These are phyloP conservation scores for Melanogaster broomeanus DNA, from an alignment of 768 basidiomycete species.

Conservation along the genomic window DNA sequence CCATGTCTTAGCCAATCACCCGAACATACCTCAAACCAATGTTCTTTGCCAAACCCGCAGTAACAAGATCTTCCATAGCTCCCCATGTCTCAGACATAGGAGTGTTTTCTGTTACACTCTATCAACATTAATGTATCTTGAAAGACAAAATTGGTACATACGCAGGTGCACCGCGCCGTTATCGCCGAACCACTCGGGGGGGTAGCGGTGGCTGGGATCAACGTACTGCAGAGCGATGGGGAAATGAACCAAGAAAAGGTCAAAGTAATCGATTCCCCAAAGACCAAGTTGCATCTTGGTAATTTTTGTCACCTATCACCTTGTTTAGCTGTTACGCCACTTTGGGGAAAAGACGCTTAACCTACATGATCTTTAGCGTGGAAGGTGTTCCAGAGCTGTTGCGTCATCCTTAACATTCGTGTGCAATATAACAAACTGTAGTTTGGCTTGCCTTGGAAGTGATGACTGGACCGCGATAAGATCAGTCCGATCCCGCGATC, in stretches of 20 bases:
- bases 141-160: slow-evolving; percentile 31
- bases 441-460: slow-evolving; percentile 66
- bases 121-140: neutral
- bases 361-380: slow-evolving; percentile 77
- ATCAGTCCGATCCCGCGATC: slow-evolving; percentile 2
- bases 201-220: slow-evolving; percentile 72
- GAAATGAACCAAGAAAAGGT: slow-evolving; percentile 84
- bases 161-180: slow-evolving; percentile 68
- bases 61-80: slow-evolving; percentile 79
- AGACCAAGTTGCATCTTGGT: slow-evolving; percentile 66
- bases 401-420: slow-evolving; percentile 5
- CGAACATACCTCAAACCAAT: slow-evolving; percentile 69
- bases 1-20: neutral
- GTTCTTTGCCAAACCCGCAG: slow-evolving; percentile 69
- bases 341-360: neutral
- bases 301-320: slow-evolving; percentile 51
- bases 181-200: slow-evolving; percentile 81
- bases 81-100: slow-evolving; percentile 83
- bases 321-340: neutral
- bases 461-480: slow-evolving; percentile 51
- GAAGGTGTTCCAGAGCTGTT: slow-evolving; percentile 85
- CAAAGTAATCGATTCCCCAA: slow-evolving; percentile 88
- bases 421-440: neutral
- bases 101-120: slow-evolving; percentile 47
- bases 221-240: slow-evolving; percentile 82